These are phyloP conservation scores for Mycena rebaudengoi DNA, from an alignment of 768 basidiomycete species.

Conservation along the genomic window DNA sequence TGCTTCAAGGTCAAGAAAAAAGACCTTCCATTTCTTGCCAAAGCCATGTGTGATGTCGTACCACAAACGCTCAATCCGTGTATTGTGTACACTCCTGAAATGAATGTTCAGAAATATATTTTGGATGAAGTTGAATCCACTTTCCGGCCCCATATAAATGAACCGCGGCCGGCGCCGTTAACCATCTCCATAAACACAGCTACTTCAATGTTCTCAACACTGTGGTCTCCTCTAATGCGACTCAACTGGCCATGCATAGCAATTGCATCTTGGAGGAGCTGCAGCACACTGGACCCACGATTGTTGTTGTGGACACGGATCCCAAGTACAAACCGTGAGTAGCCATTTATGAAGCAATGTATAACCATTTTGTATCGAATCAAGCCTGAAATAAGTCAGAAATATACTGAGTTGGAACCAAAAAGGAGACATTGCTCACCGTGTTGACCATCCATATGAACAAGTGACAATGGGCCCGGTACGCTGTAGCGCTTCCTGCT, in stretches of 20 bases:
- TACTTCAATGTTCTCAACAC: neutral
- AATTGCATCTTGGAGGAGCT: conserved; percentile 10
- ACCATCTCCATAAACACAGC: neutral
- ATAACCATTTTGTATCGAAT: conserved; percentile 36
- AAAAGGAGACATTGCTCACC: conserved; percentile 26
- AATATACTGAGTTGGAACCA: too few species aligned
- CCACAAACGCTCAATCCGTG: too few species aligned
- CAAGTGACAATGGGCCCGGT: conserved; percentile 35
- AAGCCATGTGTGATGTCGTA: too few species aligned
- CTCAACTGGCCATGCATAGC: conserved; percentile 40
- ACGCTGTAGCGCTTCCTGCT: conserved; percentile 29
- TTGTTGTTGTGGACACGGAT: neutral
- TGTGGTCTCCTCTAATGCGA: conserved; percentile 23
- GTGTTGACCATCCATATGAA: conserved; percentile 42
- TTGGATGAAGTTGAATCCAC: too few species aligned
- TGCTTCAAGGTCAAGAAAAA: too few species aligned
- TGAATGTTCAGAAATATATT: too few species aligned
- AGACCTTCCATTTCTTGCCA: too few species aligned
- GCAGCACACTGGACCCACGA: neutral
- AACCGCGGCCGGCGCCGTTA: neutral
- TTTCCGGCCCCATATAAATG: neutral
- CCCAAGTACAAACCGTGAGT: conserved; percentile 13
- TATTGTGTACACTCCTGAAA: too few species aligned
- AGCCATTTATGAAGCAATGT: conserved; percentile 42
- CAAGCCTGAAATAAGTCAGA: conserved; percentile 23